Evolutionary conservation across 2,329 filamentous ascomycete species (phyloP).

Genomic region (Sclerotinia subarctica): DNA sequence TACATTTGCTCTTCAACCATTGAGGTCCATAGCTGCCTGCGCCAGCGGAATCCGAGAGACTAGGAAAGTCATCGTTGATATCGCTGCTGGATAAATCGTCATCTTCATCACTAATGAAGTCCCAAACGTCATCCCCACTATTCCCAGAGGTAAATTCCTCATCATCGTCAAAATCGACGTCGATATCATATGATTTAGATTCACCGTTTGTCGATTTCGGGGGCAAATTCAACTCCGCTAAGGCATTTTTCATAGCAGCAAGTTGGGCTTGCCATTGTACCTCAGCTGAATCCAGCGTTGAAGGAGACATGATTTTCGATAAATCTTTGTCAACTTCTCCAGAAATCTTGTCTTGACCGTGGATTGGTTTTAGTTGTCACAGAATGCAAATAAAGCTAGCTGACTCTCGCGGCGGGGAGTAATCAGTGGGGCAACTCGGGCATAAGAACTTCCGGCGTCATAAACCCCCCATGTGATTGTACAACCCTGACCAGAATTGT

Average conservation of each 20-base stretch:
- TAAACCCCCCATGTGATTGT: constrained; percentile 12
- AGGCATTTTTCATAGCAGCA: constrained; percentile 78
- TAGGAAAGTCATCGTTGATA: constrained; percentile 48
- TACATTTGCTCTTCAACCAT: constrained; percentile 73
- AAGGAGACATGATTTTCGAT: constrained; percentile 11
- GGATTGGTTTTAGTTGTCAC: not conserved
- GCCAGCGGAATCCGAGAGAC: constrained; percentile 30
- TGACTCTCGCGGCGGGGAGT: not conserved
- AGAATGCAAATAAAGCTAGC: constrained; percentile 2
- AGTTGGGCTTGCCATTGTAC: constrained; percentile 82
- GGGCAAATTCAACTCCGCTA: constrained; percentile 66
- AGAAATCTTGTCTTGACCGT: not conserved
- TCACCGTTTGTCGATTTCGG: constrained; percentile 42
- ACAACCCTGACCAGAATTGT: not conserved
- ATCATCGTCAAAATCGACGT: constrained; percentile 64
- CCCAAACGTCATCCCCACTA: constrained; percentile 83
- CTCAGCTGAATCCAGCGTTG: constrained; percentile 39
- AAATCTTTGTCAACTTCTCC: not conserved
- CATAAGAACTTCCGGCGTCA: constrained; percentile 19
- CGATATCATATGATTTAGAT: constrained; percentile 51
- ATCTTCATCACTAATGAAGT: constrained; percentile 76
- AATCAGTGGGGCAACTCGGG: constrained; percentile 10
- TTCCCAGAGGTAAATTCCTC: constrained; percentile 52
- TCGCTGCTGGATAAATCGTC: constrained; percentile 66
- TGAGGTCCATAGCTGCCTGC: constrained; percentile 49